A percentile compares a stretch with the other conserved stretches of the same genome.
Conservation (phyloP, 2,329 filamentous ascomycete genomes). For the Fusarium scirpi region DNA sequence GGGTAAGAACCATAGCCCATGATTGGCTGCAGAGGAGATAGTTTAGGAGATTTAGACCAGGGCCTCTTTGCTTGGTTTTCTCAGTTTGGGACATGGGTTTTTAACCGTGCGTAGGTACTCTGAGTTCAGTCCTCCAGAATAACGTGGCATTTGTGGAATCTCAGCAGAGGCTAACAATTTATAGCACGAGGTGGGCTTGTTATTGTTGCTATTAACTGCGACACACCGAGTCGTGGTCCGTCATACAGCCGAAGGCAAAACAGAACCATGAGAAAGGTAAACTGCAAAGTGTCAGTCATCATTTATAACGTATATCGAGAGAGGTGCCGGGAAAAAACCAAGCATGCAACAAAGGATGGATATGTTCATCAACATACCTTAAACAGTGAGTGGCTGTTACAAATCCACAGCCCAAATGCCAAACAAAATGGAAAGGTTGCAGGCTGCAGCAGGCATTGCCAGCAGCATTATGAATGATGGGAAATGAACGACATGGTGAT, state of each 20-base stretch:
- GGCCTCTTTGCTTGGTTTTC: conserved; percentile 2
- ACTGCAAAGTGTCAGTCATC: neutral
- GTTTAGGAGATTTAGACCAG: conserved; percentile 4
- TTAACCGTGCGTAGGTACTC: conserved; percentile 24
- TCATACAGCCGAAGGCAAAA: neutral
- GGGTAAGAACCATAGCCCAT: conserved; percentile 36
- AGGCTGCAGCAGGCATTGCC: conserved; percentile 20
- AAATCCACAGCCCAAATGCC: neutral
- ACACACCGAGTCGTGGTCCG: neutral
- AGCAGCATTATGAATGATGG: conserved; percentile 5
- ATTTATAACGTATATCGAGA: neutral
- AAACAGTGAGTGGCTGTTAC: neutral
- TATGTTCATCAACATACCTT: neutral
- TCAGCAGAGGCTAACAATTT: conserved; percentile 1
- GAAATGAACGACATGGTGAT: conserved; percentile 24
- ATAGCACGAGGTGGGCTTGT: neutral
- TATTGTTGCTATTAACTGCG: neutral
- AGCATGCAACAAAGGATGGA: neutral
- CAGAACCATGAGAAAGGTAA: neutral
- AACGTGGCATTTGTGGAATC: conserved; percentile 33
- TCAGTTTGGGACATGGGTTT: conserved; percentile 5
- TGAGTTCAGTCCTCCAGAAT: conserved; percentile 11
- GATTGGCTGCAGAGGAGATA: conserved; percentile 34
- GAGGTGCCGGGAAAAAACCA: neutral
- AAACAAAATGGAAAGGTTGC: conserved; percentile 18